Evolutionary conservation across 2,329 filamentous ascomycete genomes (phyloP).

Genomic region (Calonectria hongkongensis): DNA sequence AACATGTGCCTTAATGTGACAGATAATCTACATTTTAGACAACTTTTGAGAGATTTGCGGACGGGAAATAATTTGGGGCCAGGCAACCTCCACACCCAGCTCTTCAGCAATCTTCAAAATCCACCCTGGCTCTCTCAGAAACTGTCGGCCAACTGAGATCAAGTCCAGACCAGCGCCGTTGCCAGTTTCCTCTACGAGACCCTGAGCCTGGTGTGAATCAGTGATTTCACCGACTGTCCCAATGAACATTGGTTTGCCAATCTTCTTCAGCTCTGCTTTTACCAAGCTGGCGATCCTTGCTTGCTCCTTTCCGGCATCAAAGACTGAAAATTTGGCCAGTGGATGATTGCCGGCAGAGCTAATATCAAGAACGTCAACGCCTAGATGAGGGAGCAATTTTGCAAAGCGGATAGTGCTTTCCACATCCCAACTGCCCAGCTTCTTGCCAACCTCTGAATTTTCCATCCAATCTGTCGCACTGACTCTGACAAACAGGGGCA

Average conservation of each 20-base stretch:
- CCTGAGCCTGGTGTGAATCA: neutral
- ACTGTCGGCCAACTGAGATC: slow-evolving; percentile 2
- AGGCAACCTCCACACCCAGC: neutral
- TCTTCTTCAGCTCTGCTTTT: neutral
- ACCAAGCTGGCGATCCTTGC: neutral
- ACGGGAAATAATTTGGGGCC: neutral
- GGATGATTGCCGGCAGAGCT: slow-evolving; percentile 79
- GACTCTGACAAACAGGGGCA: slow-evolving; percentile 84
- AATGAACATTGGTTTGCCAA: neutral
- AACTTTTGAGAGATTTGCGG: neutral
- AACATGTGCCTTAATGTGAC: no score
- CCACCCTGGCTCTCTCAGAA: neutral
- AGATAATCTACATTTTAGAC: neutral
- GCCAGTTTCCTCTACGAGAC: neutral
- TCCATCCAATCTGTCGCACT: slow-evolving; percentile 80
- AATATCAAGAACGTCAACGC: slow-evolving; percentile 85
- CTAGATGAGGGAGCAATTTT: slow-evolving; percentile 75
- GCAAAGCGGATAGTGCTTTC: slow-evolving; percentile 79
- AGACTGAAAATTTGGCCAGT: neutral
- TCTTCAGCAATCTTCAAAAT: neutral
- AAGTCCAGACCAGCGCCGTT: neutral
- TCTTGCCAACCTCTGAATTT: neutral
- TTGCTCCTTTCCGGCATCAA: neutral
- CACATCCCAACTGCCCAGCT: slow-evolving; percentile 74
- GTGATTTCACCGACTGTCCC: neutral